A percentile compares a stretch with the other conserved stretches of the same genome.
phyloP scores from a whole-genome alignment of 805 yeast genomes.

The Candida awuae region DNA sequence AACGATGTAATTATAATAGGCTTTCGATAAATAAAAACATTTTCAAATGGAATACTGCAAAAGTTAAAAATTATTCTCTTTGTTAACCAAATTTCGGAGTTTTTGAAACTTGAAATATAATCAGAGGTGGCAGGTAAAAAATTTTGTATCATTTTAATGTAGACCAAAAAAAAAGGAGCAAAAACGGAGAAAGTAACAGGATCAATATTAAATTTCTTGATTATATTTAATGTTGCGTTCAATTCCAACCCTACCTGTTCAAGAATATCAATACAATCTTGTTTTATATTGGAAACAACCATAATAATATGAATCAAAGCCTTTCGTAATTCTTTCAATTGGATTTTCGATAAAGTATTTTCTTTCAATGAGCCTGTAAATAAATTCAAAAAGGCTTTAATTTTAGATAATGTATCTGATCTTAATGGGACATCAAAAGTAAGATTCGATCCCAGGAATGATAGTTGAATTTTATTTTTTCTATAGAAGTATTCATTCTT shows the following conservation, averaged over 20 bases:
- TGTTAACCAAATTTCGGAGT: constrained; percentile 10
- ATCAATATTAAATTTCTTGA: constrained; percentile 10
- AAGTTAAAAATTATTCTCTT: constrained; percentile 13
- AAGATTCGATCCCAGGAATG: constrained; percentile 2
- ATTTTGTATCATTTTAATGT: constrained; percentile 15
- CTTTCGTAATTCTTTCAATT: constrained; percentile 16
- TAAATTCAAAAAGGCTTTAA: constrained; percentile 6
- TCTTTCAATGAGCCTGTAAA: constrained; percentile 4
- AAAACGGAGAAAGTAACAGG: constrained; percentile 9
- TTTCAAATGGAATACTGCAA: constrained; percentile 15
- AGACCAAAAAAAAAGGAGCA: constrained; percentile 20
- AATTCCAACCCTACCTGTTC: constrained; percentile 15
- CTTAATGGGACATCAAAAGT: constrained; percentile 6
- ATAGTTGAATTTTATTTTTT: constrained; percentile 3
- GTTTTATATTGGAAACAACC: constrained; percentile 19
- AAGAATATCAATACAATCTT: constrained; percentile 9
- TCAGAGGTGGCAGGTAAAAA: constrained; percentile 11
- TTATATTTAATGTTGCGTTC: constrained; percentile 7
- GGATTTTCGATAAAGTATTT: not conserved
- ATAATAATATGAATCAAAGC: constrained; percentile 20
- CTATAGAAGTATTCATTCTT: constrained; percentile 2
- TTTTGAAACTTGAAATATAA: constrained; percentile 6
- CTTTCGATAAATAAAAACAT: constrained; percentile 11
- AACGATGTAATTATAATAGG: constrained; percentile 20
- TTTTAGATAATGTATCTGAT: constrained; percentile 1